Conservation (phyloP, 2,329 filamentous ascomycete genomes). For the Grosmannia serpens region DNA sequence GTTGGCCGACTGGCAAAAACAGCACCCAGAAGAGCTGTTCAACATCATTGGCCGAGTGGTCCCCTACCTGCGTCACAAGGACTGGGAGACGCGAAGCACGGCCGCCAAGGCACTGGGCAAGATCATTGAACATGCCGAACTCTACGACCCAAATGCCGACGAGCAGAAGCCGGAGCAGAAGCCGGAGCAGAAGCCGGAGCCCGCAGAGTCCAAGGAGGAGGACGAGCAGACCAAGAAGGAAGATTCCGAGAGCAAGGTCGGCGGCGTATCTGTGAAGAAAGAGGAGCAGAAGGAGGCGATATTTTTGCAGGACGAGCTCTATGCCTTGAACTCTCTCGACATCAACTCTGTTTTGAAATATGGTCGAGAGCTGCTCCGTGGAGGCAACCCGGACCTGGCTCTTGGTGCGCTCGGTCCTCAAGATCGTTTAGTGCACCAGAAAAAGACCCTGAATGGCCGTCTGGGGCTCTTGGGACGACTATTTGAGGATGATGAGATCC, state of each 20-base stretch:
- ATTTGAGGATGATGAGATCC: constrained; percentile 71
- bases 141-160: constrained; percentile 77
- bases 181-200: constrained; percentile 45
- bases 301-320: constrained; percentile 46
- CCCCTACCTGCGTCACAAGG: constrained; percentile 89
- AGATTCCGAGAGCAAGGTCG: constrained; percentile 9
- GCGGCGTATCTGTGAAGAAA: constrained; percentile 35
- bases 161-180: constrained; percentile 45
- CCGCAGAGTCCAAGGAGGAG: constrained; percentile 30
- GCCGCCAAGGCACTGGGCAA: constrained; percentile 89
- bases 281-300: constrained; percentile 44
- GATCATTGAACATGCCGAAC: constrained; percentile 79
- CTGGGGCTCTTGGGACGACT: constrained; percentile 77
- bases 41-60: constrained; percentile 88
- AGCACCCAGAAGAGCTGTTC: constrained; percentile 94
- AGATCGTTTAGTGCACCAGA: constrained; percentile 72
- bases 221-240: neutral
- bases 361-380: constrained; percentile 75
- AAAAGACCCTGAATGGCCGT: constrained; percentile 72
- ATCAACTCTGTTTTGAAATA: constrained; percentile 68
- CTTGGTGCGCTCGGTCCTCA: constrained; percentile 73
- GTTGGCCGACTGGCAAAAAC: constrained; percentile 93
- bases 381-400: constrained; percentile 75
- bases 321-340: constrained; percentile 65
- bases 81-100: constrained; percentile 92